Percentiles rank a stretch among this genome's conserved stretches.
Evolutionary conservation across 257 asterid species (phyloP).

Genomic region (Solanum corneliomulleri): DNA sequence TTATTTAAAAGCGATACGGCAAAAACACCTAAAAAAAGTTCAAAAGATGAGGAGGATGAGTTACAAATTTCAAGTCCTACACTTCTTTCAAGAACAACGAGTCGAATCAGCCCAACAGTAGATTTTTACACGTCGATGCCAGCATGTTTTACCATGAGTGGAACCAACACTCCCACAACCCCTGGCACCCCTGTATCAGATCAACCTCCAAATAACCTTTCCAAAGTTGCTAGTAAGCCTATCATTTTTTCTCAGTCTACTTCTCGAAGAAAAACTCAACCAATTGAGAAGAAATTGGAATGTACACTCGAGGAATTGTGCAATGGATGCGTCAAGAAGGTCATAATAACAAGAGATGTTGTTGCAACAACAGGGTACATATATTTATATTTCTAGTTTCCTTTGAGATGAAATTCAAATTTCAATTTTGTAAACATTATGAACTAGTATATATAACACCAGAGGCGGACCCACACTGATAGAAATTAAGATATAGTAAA

Average conservation of each 20-base stretch:
- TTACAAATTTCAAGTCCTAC: constrained; percentile 53
- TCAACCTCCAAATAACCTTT: constrained; percentile 7
- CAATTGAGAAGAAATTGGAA: constrained; percentile 53
- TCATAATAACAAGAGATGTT: constrained; percentile 73
- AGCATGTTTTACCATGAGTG: constrained; percentile 5
- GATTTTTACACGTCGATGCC: constrained; percentile 14
- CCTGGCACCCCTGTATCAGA: constrained; percentile 29
- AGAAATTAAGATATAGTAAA: background rate
- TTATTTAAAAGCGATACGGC: constrained; percentile 7
- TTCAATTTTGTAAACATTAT: background rate
- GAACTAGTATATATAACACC: background rate
- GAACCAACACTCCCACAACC: constrained; percentile 27
- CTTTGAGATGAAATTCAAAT: background rate
- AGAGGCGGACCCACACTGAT: background rate
- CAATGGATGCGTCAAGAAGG: constrained; percentile 63
- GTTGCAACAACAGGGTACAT: constrained; percentile 67
- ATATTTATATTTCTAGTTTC: background rate
- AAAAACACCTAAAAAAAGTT: constrained; percentile 19
- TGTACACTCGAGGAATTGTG: constrained; percentile 91
- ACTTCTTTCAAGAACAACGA: constrained; percentile 57
- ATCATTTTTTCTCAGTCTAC: constrained; percentile 70
- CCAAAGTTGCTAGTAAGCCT: constrained; percentile 44
- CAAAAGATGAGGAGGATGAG: constrained; percentile 13
- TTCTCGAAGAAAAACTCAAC: constrained; percentile 48
- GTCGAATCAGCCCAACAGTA: constrained; percentile 25